Percentiles rank a stretch among this genome's conserved stretches.
phyloP scores from a whole-genome alignment of 345 rosid genomes.

The Melaleuca quinquenervia region DNA sequence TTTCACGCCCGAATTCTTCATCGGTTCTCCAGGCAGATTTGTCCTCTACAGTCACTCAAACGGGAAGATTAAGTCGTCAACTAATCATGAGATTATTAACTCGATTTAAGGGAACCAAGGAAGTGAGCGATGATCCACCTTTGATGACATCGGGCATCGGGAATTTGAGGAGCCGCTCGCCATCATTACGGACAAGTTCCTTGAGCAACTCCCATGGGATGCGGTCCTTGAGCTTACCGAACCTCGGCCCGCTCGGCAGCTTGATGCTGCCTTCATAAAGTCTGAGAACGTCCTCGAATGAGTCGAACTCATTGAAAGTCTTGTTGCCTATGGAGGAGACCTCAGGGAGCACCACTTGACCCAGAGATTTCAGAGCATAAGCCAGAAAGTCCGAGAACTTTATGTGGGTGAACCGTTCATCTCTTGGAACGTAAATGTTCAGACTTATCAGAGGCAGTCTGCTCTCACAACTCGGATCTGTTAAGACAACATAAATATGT shows the following conservation, averaged over 20 bases:
- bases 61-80: neutral
- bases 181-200: slow-evolving; percentile 77
- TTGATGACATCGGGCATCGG: slow-evolving; percentile 80
- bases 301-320: slow-evolving; percentile 76
- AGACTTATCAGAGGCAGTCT: slow-evolving; percentile 63
- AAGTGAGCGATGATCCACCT: slow-evolving; percentile 24
- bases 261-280: slow-evolving; percentile 65
- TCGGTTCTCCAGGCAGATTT: slow-evolving; percentile 65
- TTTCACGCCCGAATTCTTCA: slow-evolving; percentile 62
- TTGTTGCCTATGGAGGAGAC: slow-evolving; percentile 54
- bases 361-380: slow-evolving; percentile 57
- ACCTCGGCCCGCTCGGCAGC: slow-evolving; percentile 16
- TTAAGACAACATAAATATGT: neutral
- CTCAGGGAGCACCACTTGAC: slow-evolving; percentile 63
- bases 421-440: slow-evolving; percentile 81
- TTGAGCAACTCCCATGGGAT: slow-evolving; percentile 84
- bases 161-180: slow-evolving; percentile 59
- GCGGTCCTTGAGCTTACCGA: slow-evolving; percentile 40
- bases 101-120: neutral
- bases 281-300: slow-evolving; percentile 50
- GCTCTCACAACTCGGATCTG: slow-evolving; percentile 59
- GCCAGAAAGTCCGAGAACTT: slow-evolving; percentile 90
- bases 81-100: neutral
- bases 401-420: slow-evolving; percentile 65
- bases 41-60: slow-evolving; percentile 20